phyloP scores from a whole-genome alignment of 1,284 basidiomycete genomes.

The Malassezia obtusa region DNA sequence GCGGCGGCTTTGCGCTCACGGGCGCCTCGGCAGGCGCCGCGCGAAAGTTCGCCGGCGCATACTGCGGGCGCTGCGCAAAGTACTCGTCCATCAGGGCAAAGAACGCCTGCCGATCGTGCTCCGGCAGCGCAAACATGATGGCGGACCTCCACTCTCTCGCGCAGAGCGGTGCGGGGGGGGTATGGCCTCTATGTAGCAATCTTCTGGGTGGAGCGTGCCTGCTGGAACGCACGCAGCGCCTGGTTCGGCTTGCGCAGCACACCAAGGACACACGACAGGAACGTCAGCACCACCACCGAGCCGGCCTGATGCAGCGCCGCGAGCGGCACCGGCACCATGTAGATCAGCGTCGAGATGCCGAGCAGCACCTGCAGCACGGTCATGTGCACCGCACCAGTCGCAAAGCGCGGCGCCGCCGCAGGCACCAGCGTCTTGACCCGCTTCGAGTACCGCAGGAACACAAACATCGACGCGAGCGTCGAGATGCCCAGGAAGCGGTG shows the following conservation, averaged over 20 bases:
- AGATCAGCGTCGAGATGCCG: constrained; percentile 82
- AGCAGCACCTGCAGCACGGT: constrained; percentile 61
- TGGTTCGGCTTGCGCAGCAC: constrained; percentile 63
- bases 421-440: constrained; percentile 1
- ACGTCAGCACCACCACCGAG: constrained; percentile 75
- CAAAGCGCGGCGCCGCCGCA: constrained; percentile 5
- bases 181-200: not conserved
- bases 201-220: not conserved
- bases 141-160: constrained; percentile 1
- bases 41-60: constrained; percentile 2
- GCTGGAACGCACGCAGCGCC: constrained; percentile 52
- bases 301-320: constrained; percentile 93
- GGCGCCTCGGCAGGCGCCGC: constrained; percentile 1
- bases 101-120: constrained; percentile 28
- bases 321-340: constrained; percentile 83
- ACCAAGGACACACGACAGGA: constrained; percentile 67
- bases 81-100: constrained; percentile 37
- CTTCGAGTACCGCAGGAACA: constrained; percentile 6
- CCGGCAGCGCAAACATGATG: constrained; percentile 21
- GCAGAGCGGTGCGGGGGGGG: not conserved
- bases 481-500: constrained; percentile 71
- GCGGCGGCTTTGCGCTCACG: not conserved
- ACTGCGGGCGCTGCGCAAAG: constrained; percentile 31
- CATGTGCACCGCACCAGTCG: constrained; percentile 15
- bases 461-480: constrained; percentile 14